Conservation (phyloP, 2,329 filamentous ascomycete species). For the Seiridium unicorne region DNA sequence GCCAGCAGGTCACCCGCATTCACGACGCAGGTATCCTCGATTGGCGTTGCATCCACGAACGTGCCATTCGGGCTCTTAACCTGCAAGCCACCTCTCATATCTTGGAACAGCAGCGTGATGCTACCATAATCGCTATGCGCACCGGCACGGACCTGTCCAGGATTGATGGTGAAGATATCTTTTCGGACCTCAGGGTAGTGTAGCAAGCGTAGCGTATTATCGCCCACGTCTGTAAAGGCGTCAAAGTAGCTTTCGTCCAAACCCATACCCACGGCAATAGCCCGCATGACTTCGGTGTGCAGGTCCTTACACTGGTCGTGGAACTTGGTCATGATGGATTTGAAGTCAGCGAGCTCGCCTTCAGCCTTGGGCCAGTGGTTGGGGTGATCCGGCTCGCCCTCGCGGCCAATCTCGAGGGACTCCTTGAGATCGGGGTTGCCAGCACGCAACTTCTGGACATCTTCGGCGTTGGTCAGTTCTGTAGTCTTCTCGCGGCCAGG, state of each 20-base stretch:
- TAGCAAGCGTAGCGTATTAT: slow-evolving; percentile 71
- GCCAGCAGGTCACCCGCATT: slow-evolving; percentile 66
- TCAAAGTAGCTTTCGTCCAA: slow-evolving; percentile 76
- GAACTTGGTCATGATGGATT: slow-evolving; percentile 71
- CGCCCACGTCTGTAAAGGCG: slow-evolving; percentile 64
- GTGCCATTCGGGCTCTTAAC: slow-evolving; percentile 69
- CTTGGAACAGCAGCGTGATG: slow-evolving; percentile 63
- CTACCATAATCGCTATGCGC: slow-evolving; percentile 70
- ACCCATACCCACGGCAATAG: slow-evolving; percentile 79
- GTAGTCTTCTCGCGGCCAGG: slow-evolving; percentile 71
- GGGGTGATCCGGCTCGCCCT: slow-evolving; percentile 56
- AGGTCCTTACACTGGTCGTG: slow-evolving; percentile 71
- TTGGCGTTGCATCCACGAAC: slow-evolving; percentile 72
- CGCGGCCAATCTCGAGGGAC: slow-evolving; percentile 63
- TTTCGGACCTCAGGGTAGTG: slow-evolving; percentile 72
- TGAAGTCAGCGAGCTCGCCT: slow-evolving; percentile 60
- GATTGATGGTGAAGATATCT: slow-evolving; percentile 63
- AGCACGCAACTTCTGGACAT: slow-evolving; percentile 57
- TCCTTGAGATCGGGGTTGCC: slow-evolving; percentile 66
- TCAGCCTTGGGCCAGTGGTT: slow-evolving; percentile 72
- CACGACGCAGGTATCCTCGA: slow-evolving; percentile 30
- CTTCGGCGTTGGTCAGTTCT: slow-evolving; percentile 48
- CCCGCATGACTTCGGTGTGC: slow-evolving; percentile 77
- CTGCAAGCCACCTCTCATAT: slow-evolving; percentile 53
- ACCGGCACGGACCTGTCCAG: slow-evolving; percentile 71